Evolutionary conservation across 352 stramenopile genomes (phyloP).

Genomic region (Peronospora tabacina): DNA sequence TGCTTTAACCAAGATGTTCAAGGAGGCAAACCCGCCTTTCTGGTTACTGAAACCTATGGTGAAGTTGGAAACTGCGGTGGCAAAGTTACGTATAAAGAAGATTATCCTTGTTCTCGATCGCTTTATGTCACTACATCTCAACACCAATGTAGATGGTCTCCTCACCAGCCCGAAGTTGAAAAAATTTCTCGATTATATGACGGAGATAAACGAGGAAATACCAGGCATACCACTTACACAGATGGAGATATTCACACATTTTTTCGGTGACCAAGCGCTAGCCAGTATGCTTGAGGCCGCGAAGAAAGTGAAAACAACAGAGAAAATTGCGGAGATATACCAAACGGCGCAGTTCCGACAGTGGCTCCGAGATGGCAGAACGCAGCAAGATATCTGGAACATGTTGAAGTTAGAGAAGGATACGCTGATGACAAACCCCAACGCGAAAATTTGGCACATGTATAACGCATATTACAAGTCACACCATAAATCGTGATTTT

Average conservation of each 20-base stretch:
- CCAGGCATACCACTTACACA: background rate
- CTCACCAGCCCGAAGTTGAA: background rate
- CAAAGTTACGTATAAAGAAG: no score
- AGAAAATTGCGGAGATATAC: constrained; percentile 1
- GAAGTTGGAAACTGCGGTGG: constrained; percentile 3
- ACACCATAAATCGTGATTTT: no score
- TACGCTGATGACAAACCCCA: no score
- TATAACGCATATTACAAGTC: no score
- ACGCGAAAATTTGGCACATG: no score
- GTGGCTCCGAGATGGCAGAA: background rate
- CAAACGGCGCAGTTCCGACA: background rate
- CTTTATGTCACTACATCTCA: constrained; percentile 2
- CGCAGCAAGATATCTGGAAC: background rate
- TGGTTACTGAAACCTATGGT: no score
- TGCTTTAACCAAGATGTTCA: constrained; percentile 1
- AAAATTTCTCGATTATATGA: background rate
- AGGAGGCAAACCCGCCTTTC: background rate
- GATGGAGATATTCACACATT: constrained; percentile 1
- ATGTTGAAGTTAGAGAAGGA: no score
- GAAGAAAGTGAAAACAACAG: background rate
- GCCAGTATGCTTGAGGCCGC: background rate
- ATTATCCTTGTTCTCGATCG: no score
- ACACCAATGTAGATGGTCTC: background rate
- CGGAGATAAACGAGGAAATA: background rate
- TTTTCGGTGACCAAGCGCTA: constrained; percentile 2